Conservation (phyloP, 805 yeast genomes). For the Wickerhamiella domercqiae region DNA sequence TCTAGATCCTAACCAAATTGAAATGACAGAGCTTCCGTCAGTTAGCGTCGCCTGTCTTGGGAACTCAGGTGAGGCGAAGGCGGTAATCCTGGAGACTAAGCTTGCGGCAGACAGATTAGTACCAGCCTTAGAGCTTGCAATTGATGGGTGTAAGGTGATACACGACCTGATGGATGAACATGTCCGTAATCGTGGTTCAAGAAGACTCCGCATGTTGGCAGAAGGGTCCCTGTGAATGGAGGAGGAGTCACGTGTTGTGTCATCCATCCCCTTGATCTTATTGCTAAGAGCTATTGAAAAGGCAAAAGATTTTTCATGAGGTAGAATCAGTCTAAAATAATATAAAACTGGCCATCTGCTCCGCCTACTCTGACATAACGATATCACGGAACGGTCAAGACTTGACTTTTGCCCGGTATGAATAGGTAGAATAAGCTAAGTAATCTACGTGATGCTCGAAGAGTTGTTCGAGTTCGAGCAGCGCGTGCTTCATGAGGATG, state of each 20-base stretch:
- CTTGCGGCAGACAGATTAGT: slow-evolving; percentile 73
- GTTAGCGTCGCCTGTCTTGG: slow-evolving; percentile 80
- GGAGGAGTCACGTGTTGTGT: too few species aligned
- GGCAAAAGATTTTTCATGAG: too few species aligned
- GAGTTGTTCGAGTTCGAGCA: slow-evolving; percentile 19
- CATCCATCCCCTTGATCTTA: too few species aligned
- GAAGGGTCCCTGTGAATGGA: too few species aligned
- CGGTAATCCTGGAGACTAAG: slow-evolving; percentile 65
- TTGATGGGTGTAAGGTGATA: slow-evolving; percentile 73
- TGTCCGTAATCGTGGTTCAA: slow-evolving; percentile 31
- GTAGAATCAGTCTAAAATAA: too few species aligned
- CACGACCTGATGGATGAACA: slow-evolving; percentile 76
- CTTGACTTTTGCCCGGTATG: too few species aligned
- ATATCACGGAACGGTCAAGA: too few species aligned
- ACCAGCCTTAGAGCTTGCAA: slow-evolving; percentile 59
- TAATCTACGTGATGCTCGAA: slow-evolving; percentile 10
- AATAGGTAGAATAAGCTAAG: too few species aligned
- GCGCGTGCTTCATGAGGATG: slow-evolving; percentile 16
- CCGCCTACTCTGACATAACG: too few species aligned
- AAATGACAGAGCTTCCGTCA: slow-evolving; percentile 69
- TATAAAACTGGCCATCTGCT: too few species aligned
- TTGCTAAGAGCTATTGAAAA: too few species aligned
- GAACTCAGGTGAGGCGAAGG: slow-evolving; percentile 57
- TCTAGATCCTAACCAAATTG: slow-evolving; percentile 67
- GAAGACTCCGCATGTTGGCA: not conserved